Percentiles rank a stretch among this genome's conserved stretches.
These are phyloP conservation scores for Favolaschia claudopus DNA, from an alignment of 768 basidiomycete species.

Conservation along the genomic window DNA sequence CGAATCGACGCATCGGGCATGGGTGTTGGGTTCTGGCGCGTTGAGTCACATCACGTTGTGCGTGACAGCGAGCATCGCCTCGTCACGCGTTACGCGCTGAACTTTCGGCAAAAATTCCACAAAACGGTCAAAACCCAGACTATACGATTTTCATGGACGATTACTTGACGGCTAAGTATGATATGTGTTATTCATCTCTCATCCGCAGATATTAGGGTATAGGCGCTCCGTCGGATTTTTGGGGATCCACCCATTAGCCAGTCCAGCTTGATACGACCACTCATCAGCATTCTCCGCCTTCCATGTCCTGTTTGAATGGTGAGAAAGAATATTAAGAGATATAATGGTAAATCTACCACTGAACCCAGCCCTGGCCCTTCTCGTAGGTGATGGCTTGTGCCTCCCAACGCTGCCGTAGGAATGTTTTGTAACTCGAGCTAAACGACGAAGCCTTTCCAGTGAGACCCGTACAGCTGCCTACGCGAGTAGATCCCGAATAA, in stretches of 20 bases:
- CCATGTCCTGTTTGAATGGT: conserved; percentile 61
- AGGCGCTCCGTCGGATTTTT: conserved; percentile 51
- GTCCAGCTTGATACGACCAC: conserved; percentile 88
- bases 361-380: conserved; percentile 75
- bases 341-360: conserved; percentile 47
- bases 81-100: too few relatives aligned
- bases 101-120: too few relatives aligned
- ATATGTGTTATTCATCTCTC: too few relatives aligned
- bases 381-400: conserved; percentile 82
- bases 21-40: neutral
- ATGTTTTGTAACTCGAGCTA: conserved; percentile 79
- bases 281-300: conserved; percentile 86
- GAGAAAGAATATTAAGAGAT: neutral
- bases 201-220: conserved; percentile 73
- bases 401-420: conserved; percentile 84
- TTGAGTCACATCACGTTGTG: neutral
- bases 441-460: conserved; percentile 82
- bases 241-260: conserved; percentile 88
- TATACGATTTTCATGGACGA: too few relatives aligned
- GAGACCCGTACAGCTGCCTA: conserved; percentile 77
- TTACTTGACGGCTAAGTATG: too few relatives aligned
- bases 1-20: conserved; percentile 5
- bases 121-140: too few relatives aligned
- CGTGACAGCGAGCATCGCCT: conserved; percentile 4
- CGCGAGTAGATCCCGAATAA: conserved; percentile 64